Conservation (phyloP, 805 yeast species). For the Monosporozyma unispora region DNA sequence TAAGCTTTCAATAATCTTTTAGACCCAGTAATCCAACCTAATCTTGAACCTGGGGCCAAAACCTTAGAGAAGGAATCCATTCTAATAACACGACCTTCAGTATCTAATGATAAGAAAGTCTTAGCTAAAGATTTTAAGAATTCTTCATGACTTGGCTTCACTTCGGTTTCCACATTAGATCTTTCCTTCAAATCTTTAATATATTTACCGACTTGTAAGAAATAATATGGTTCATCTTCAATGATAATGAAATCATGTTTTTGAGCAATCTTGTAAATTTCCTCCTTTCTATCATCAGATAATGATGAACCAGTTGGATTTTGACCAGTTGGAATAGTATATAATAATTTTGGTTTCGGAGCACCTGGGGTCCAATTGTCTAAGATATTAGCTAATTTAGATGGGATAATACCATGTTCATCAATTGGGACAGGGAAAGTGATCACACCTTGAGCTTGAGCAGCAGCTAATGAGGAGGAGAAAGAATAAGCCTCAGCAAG, state of each 20-base stretch:
- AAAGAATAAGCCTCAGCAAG: constrained; percentile 77
- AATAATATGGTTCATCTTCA: constrained; percentile 97
- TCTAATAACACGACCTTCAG: constrained; percentile 83
- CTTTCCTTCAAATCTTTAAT: constrained; percentile 35
- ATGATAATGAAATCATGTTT: constrained; percentile 79
- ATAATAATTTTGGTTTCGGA: constrained; percentile 75
- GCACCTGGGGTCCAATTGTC: constrained; percentile 56
- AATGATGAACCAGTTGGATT: constrained; percentile 94
- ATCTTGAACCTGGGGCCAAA: constrained; percentile 81
- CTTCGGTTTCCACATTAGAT: constrained; percentile 10
- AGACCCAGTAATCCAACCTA: constrained; percentile 86
- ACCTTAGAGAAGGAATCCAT: constrained; percentile 88
- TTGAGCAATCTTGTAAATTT: constrained; percentile 67
- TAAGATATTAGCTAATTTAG: constrained; percentile 50
- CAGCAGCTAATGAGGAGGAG: constrained; percentile 77
- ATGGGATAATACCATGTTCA: constrained; percentile 67
- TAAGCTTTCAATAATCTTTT: constrained; percentile 51
- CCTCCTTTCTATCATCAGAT: constrained; percentile 63
- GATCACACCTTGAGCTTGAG: constrained; percentile 59
- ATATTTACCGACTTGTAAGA: constrained; percentile 85
- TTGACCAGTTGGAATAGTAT: constrained; percentile 93
- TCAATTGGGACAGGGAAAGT: constrained; percentile 74
- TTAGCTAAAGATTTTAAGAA: constrained; percentile 61
- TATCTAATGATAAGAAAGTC: constrained; percentile 66
- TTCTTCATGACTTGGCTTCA: constrained; percentile 43